Evolutionary conservation across 345 rosid genomes (phyloP).

Genomic region (Eucalyptus curtisii): DNA sequence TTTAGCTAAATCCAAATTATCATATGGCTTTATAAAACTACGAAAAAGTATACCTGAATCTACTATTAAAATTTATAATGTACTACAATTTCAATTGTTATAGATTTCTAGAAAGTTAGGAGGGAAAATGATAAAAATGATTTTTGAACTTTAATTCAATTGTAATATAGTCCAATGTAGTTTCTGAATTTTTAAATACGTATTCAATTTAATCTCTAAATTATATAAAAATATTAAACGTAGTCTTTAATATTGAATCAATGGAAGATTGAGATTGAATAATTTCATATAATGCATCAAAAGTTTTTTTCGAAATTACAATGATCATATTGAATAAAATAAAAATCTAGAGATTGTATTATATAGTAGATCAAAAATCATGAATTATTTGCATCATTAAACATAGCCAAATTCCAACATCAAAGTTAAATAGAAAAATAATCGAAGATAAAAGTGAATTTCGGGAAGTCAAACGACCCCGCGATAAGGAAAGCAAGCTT

Average conservation of each 20-base stretch:
- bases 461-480: background rate
- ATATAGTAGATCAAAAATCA: accelerated
- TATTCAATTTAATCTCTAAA: accelerated
- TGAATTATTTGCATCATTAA: background rate
- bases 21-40: background rate
- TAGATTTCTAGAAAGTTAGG: background rate
- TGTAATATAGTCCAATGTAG: too few relatives aligned
- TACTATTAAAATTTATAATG: background rate
- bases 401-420: background rate
- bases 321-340: too few relatives aligned
- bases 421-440: background rate
- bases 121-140: background rate
- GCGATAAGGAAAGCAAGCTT: background rate
- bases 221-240: too few relatives aligned
- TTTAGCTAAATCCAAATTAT: background rate
- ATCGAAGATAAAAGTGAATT: background rate
- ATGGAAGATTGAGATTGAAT: accelerated
- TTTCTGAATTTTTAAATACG: too few relatives aligned
- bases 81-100: background rate
- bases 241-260: accelerated
- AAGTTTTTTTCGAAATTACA: too few relatives aligned
- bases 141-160: background rate
- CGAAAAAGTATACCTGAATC: background rate
- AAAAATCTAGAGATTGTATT: too few relatives aligned
- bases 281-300: accelerated